A percentile compares a stretch with the other conserved stretches of the same genome.
phyloP scores from a whole-genome alignment of 805 yeast species.

The Spathaspora hagerdaliae region DNA sequence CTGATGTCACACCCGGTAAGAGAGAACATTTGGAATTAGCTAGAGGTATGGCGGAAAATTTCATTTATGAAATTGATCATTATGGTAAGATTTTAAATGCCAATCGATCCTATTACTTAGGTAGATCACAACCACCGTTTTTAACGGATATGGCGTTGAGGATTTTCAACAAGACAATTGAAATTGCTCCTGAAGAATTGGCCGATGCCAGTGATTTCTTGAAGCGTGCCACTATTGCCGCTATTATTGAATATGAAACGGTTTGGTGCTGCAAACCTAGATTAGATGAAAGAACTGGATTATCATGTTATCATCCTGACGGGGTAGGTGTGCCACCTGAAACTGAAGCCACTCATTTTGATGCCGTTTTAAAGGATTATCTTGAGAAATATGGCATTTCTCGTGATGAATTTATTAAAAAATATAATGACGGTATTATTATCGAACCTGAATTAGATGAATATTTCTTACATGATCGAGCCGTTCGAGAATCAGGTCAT shows the following conservation, averaged over 20 bases:
- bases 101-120: conserved; percentile 83
- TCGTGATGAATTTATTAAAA: conserved; percentile 58
- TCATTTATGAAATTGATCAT: conserved; percentile 81
- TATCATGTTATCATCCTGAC: conserved; percentile 86
- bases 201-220: conserved; percentile 55
- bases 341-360: conserved; percentile 87
- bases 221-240: conserved; percentile 62
- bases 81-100: conserved; percentile 95
- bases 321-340: conserved; percentile 97
- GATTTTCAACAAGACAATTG: conserved; percentile 58
- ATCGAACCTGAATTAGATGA: conserved; percentile 81
- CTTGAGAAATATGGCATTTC: conserved; percentile 55
- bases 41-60: conserved; percentile 87
- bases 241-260: conserved; percentile 77
- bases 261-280: conserved; percentile 83
- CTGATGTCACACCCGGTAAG: conserved; percentile 38
- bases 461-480: conserved; percentile 87
- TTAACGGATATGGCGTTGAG: conserved; percentile 85
- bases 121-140: conserved; percentile 96
- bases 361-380: conserved; percentile 63
- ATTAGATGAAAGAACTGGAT: conserved; percentile 65
- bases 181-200: conserved; percentile 31
- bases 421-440: conserved; percentile 63
- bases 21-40: conserved; percentile 62
- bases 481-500: conserved; percentile 94